These are phyloP conservation scores for Hypsizygus marmoreus DNA, from an alignment of 768 basidiomycete genomes.

Conservation along the genomic window DNA sequence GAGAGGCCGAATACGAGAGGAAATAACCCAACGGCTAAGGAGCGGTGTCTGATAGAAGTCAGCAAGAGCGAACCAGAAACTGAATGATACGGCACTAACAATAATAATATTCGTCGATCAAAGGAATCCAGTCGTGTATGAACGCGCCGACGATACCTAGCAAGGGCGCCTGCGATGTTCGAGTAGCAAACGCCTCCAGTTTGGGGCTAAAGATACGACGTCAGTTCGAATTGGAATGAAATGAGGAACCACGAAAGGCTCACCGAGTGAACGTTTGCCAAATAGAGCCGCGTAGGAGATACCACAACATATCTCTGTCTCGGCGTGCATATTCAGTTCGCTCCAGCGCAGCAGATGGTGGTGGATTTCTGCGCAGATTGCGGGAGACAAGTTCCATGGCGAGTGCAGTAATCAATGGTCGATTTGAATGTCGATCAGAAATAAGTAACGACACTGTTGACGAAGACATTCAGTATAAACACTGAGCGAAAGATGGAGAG, in stretches of 20 bases:
- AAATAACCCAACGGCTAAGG: constrained; percentile 29
- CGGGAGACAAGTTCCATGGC: constrained; percentile 75
- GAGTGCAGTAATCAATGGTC: constrained; percentile 66
- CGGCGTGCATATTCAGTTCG: constrained; percentile 78
- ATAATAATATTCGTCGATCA: constrained; percentile 91
- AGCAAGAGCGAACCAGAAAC: constrained; percentile 8
- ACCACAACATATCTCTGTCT: constrained; percentile 83
- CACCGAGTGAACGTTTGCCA: constrained; percentile 82
- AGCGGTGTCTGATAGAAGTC: constrained; percentile 37
- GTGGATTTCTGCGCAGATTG: constrained; percentile 67
- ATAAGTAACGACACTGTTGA: constrained; percentile 42
- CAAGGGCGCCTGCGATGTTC: constrained; percentile 57
- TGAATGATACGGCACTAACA: constrained; percentile 55
- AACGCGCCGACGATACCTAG: constrained; percentile 70
- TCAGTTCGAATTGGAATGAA: constrained; percentile 1
- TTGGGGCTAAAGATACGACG: constrained; percentile 57
- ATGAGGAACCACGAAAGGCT: constrained; percentile 18
- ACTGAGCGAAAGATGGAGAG: neutral
- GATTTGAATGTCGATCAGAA: constrained; percentile 52
- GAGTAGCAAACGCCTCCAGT: constrained; percentile 62
- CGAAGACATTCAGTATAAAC: constrained; percentile 11
- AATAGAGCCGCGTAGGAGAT: constrained; percentile 81
- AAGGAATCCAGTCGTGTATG: constrained; percentile 82
- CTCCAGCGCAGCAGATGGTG: constrained; percentile 64
- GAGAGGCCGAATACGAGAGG: constrained; percentile 4